phyloP scores from a whole-genome alignment of 2,329 filamentous ascomycete genomes.

The Fusarium tricinctum region DNA sequence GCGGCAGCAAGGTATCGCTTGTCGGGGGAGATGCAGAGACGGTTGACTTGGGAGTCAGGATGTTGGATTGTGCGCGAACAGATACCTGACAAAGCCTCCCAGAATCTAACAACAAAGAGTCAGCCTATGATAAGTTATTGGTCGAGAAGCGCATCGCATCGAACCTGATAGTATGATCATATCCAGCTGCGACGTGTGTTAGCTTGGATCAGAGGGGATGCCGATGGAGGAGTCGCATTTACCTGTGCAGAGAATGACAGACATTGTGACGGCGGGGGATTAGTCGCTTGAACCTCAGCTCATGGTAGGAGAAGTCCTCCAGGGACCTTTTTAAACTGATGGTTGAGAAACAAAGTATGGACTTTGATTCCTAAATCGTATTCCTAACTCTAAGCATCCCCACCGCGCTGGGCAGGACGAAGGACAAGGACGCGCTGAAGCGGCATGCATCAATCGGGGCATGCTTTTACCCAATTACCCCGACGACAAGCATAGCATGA shows the following conservation, averaged over 20 bases:
- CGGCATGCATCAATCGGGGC: constrained; percentile 33
- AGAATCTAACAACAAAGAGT: constrained; percentile 74
- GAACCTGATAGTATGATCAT: constrained; percentile 74
- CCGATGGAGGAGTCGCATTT: constrained; percentile 40
- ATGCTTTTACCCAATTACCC: constrained; percentile 23
- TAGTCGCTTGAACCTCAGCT: constrained; percentile 40
- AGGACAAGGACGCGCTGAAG: constrained; percentile 19
- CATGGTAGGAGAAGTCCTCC: constrained; percentile 44
- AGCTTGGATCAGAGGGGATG: constrained; percentile 31
- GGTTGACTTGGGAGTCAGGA: constrained; percentile 97
- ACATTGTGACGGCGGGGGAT: constrained; percentile 59
- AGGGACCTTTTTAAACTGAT: constrained; percentile 30
- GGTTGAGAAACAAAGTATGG: constrained; percentile 20
- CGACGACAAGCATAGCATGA: constrained; percentile 6
- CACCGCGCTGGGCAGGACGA: constrained; percentile 13
- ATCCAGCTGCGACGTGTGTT: constrained; percentile 63
- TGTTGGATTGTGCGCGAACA: constrained; percentile 98
- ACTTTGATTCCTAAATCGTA: constrained; percentile 22
- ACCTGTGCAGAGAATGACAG: constrained; percentile 75
- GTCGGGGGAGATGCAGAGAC: constrained; percentile 97
- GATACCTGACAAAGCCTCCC: constrained; percentile 97
- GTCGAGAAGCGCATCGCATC: constrained; percentile 36
- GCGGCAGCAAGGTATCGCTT: constrained; percentile 94
- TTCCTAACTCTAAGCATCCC: constrained; percentile 41
- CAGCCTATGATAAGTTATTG: constrained; percentile 31